A percentile compares a stretch with the other conserved stretches of the same genome.
These are phyloP conservation scores for Corrigiola litoralis DNA, from an alignment of 179 eudicot genomes.

Conservation along the genomic window DNA sequence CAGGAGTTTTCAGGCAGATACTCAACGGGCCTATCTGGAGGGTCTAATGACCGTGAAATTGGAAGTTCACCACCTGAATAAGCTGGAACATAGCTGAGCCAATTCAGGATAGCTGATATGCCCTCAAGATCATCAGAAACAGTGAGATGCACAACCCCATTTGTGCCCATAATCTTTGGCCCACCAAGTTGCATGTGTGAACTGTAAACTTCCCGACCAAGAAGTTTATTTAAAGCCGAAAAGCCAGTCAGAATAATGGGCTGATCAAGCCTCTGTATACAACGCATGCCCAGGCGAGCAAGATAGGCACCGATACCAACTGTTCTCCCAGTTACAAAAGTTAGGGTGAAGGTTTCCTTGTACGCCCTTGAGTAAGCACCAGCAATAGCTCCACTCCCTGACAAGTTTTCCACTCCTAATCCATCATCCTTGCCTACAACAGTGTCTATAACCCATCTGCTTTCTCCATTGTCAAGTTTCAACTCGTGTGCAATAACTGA, in stretches of 20 bases:
- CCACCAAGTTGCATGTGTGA: slow-evolving; percentile 99
- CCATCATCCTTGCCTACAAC: slow-evolving; percentile 96
- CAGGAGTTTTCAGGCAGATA: slow-evolving; percentile 86
- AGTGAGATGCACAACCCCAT: slow-evolving; percentile 90
- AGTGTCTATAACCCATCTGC: slow-evolving; percentile 80
- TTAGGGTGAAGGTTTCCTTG: slow-evolving; percentile 86
- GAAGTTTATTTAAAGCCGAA: slow-evolving; percentile 87
- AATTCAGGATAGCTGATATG: slow-evolving; percentile 72
- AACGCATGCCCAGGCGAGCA: slow-evolving; percentile 98
- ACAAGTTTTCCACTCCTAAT: slow-evolving; percentile 87
- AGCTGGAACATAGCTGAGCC: slow-evolving; percentile 93
- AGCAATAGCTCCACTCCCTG: slow-evolving; percentile 99
- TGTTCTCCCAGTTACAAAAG: slow-evolving; percentile 93
- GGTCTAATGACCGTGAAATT: slow-evolving; percentile 58
- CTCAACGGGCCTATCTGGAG: slow-evolving; percentile 73
- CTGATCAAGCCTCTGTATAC: slow-evolving; percentile 97
- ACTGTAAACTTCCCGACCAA: slow-evolving; percentile 97
- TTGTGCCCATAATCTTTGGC: slow-evolving; percentile 98
- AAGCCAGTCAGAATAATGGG: slow-evolving; percentile 95
- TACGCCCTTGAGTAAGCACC: slow-evolving; percentile 94
- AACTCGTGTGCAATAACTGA: slow-evolving; percentile 90
- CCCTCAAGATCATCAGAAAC: slow-evolving; percentile 97
- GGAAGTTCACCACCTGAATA: slow-evolving; percentile 87
- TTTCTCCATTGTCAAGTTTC: slow-evolving; percentile 65
- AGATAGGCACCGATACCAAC: slow-evolving; percentile 99